Evolutionary conservation across 140 eudicot genomes (phyloP).

Genomic region (Flaveria floridana): DNA sequence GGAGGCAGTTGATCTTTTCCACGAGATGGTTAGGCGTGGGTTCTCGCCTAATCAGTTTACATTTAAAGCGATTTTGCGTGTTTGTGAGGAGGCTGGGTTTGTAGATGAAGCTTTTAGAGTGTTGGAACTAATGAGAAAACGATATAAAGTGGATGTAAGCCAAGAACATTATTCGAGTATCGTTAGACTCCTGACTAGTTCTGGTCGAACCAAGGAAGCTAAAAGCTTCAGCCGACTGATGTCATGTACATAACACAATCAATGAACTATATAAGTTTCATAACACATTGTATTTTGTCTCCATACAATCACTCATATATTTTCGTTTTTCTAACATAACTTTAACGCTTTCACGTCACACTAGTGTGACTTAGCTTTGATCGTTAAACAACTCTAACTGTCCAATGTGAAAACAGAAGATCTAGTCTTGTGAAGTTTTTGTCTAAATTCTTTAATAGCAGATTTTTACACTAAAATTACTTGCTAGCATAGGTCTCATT

Average conservation of each 20-base stretch:
- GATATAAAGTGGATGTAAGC: conserved; percentile 45
- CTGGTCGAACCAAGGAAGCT: conserved; percentile 61
- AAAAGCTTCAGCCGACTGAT: conserved; percentile 50
- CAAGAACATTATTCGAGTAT: conserved; percentile 57
- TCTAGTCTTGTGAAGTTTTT: too few relatives aligned
- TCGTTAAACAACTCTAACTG: too few relatives aligned
- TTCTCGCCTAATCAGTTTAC: conserved; percentile 60
- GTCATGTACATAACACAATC: not conserved
- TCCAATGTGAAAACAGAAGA: too few relatives aligned
- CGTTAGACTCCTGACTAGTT: conserved; percentile 41
- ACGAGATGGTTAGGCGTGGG: conserved; percentile 53
- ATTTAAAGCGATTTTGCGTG: conserved; percentile 44
- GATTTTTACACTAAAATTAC: too few relatives aligned
- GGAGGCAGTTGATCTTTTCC: conserved; percentile 57
- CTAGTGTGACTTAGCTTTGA: too few relatives aligned
- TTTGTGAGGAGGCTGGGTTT: conserved; percentile 71
- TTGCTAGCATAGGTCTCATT: too few relatives aligned
- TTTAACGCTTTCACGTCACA: too few relatives aligned
- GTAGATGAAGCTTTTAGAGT: conserved; percentile 64
- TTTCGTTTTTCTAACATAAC: too few relatives aligned
- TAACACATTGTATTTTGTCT: too few relatives aligned
- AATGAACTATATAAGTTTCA: too few relatives aligned
- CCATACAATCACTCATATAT: too few relatives aligned
- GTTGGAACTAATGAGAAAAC: conserved; percentile 50
- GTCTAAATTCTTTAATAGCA: too few relatives aligned